Conservation (phyloP, 169 alveolate genomes). For the Plasmodium knowlesi region DNA sequence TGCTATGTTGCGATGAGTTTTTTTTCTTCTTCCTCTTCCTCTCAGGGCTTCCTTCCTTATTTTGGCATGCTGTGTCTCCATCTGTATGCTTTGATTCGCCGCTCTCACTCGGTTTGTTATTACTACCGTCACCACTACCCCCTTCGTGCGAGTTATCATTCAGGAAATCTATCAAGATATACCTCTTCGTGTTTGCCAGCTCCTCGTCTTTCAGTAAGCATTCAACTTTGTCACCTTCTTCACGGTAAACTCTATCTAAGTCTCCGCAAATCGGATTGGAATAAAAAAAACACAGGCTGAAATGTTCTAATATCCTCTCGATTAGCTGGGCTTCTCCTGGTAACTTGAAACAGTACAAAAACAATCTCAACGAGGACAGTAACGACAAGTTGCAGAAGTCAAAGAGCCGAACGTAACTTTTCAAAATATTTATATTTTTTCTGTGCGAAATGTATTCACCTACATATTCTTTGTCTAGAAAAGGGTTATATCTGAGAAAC, state of each 20-base stretch:
- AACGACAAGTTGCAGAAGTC: slow-evolving; percentile 86
- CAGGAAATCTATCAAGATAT: slow-evolving; percentile 88
- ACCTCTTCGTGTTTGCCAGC: slow-evolving; percentile 48
- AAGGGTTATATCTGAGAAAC: slow-evolving; percentile 79
- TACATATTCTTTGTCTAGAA: slow-evolving; percentile 81
- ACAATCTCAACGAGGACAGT: slow-evolving; percentile 88
- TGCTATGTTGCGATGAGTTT: neutral
- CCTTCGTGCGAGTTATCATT: slow-evolving; percentile 71
- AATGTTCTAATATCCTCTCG: slow-evolving; percentile 90
- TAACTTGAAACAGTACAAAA: slow-evolving; percentile 88
- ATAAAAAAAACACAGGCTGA: slow-evolving; percentile 65
- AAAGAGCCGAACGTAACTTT: slow-evolving; percentile 84
- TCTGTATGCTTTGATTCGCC: neutral
- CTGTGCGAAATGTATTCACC: slow-evolving; percentile 86
- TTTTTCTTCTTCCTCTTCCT: neutral
- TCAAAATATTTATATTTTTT: slow-evolving; percentile 82
- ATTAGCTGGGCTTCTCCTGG: slow-evolving; percentile 95
- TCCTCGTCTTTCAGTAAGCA: slow-evolving; percentile 60
- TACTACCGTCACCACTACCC: neutral
- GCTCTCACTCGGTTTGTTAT: neutral
- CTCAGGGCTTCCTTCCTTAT: neutral
- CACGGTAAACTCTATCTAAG: slow-evolving; percentile 36
- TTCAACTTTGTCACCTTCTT: slow-evolving; percentile 20
- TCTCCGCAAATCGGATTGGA: slow-evolving; percentile 64
- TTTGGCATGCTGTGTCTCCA: slow-evolving; percentile 25